phyloP scores from a whole-genome alignment of 2,329 filamentous ascomycete species.

The Colletotrichum chlorophyti region DNA sequence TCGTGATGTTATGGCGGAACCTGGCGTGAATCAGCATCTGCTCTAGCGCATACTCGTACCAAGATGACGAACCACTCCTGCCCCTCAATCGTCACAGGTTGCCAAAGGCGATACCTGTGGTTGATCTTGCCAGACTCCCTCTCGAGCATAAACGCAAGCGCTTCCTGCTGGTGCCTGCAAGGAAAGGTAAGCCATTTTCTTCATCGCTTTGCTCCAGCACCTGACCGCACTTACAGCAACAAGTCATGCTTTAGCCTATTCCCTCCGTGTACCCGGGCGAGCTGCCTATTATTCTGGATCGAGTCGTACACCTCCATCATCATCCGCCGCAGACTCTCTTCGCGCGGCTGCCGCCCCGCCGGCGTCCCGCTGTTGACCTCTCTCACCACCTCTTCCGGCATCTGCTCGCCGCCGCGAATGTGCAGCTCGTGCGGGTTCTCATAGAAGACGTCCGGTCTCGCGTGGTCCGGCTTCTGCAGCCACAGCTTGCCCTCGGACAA shows the following conservation, averaged over 20 bases:
- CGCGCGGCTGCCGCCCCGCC: background rate
- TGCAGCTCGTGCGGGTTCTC: slow-evolving; percentile 40
- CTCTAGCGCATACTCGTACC: accelerated
- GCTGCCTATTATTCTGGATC: slow-evolving; percentile 29
- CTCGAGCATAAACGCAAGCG: slow-evolving; percentile 45
- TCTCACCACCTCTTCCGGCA: background rate
- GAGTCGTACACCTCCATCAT: slow-evolving; percentile 31
- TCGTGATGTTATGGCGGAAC: slow-evolving; percentile 49
- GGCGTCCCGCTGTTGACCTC: background rate
- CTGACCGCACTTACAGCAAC: slow-evolving; percentile 32
- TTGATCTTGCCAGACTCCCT: slow-evolving; percentile 44
- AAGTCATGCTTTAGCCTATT: slow-evolving; percentile 32
- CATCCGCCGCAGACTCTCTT: slow-evolving; percentile 11
- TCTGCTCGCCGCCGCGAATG: slow-evolving; percentile 30
- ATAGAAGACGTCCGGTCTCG: slow-evolving; percentile 31
- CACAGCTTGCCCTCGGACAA: slow-evolving; percentile 40
- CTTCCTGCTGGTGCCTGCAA: slow-evolving; percentile 45
- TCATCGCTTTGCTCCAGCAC: background rate
- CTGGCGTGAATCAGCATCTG: slow-evolving; percentile 22
- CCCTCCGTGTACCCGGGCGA: slow-evolving; percentile 31
- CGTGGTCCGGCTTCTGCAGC: slow-evolving; percentile 41
- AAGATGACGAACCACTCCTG: slow-evolving; percentile 34
- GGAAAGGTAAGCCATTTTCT: accelerated
- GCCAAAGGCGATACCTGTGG: slow-evolving; percentile 40
- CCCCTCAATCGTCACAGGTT: slow-evolving; percentile 33